These are phyloP conservation scores for Trichoderma sp. DNA, from an alignment of 2,329 filamentous ascomycete genomes.

Conservation along the genomic window DNA sequence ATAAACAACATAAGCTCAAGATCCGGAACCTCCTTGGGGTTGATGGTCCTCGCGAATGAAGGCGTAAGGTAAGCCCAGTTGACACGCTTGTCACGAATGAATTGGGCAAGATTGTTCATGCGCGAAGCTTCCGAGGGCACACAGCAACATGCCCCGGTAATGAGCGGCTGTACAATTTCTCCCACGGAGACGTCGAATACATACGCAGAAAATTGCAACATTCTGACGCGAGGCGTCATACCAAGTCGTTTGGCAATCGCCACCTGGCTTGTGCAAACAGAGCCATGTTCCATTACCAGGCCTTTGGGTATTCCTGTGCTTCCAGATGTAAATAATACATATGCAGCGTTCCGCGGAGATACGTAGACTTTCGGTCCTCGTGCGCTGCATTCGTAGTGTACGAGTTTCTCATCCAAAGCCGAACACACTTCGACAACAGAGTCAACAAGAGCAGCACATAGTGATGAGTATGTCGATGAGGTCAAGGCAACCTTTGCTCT, in stretches of 20 bases:
- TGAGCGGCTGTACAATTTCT: constrained; percentile 20
- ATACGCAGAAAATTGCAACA: constrained; percentile 22
- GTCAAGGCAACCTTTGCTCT: constrained; percentile 6
- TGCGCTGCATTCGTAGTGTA: neutral
- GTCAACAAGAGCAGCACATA: constrained; percentile 23
- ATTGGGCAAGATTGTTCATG: constrained; percentile 15
- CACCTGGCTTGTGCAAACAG: constrained; percentile 15
- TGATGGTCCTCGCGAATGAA: constrained; percentile 17
- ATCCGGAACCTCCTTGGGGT: constrained; percentile 16
- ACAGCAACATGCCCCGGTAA: constrained; percentile 20
- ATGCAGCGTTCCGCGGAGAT: constrained; percentile 7
- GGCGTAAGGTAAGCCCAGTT: constrained; percentile 21
- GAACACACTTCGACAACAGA: constrained; percentile 17
- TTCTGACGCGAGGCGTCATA: neutral
- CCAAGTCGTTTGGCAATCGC: constrained; percentile 5
- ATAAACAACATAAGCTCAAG: constrained; percentile 18
- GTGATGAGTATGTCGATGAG: constrained; percentile 18
- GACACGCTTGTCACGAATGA: constrained; percentile 8
- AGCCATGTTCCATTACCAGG: constrained; percentile 21
- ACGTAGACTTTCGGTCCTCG: neutral
- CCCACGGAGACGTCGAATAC: constrained; percentile 21
- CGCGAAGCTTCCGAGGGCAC: constrained; percentile 19
- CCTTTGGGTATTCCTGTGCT: constrained; percentile 21
- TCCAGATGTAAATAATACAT: constrained; percentile 21
- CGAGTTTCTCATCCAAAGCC: neutral